phyloP scores from a whole-genome alignment of 805 yeast genomes.

The Vanderwaltozyma polyspora region DNA sequence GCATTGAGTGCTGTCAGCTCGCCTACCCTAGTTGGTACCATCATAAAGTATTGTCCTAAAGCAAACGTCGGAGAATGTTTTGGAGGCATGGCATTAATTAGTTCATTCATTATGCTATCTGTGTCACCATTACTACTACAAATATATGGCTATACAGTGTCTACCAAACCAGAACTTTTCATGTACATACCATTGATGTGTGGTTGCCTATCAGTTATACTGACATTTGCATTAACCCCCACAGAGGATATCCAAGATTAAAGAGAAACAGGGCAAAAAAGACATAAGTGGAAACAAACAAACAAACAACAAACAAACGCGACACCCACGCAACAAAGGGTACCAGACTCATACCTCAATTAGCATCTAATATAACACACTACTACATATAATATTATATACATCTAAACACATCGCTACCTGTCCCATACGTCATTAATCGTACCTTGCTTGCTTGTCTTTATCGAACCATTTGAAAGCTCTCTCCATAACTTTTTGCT shows the following conservation, averaged over 20 bases:
- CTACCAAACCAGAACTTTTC: constrained; percentile 29
- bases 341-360: too few species aligned
- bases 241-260: neutral
- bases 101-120: constrained; percentile 37
- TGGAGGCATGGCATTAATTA: constrained; percentile 55
- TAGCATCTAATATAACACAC: too few species aligned
- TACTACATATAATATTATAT: too few species aligned
- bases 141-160: constrained; percentile 37
- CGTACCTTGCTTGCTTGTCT: too few species aligned
- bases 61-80: constrained; percentile 57
- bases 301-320: too few species aligned
- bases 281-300: too few species aligned
- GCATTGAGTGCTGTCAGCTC: constrained; percentile 40
- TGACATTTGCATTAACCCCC: neutral
- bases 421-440: too few species aligned
- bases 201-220: constrained; percentile 6
- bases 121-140: constrained; percentile 39
- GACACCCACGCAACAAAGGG: too few species aligned
- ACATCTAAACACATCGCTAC: too few species aligned
- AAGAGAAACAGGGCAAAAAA: too few species aligned
- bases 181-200: constrained; percentile 21
- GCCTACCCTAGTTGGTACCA: constrained; percentile 49
- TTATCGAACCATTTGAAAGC: too few species aligned
- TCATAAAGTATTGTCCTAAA: constrained; percentile 51
- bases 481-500: too few species aligned